A percentile compares a stretch with the other conserved stretches of the same genome.
Conservation (phyloP, 2,329 filamentous ascomycete genomes). For the Scorias spongiosa region DNA sequence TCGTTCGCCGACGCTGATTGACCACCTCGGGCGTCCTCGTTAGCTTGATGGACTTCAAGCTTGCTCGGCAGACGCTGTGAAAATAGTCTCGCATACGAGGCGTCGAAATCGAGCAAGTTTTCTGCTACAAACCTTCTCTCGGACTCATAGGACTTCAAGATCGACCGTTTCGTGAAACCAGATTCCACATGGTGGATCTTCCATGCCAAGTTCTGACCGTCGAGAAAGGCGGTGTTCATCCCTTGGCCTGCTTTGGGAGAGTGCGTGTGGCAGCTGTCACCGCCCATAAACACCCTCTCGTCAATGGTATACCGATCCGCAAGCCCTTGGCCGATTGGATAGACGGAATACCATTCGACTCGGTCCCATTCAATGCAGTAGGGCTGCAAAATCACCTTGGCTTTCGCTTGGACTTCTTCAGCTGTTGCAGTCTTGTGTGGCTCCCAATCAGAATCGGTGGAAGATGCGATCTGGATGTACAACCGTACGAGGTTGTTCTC, state of each 20-base stretch:
- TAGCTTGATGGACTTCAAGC: conserved; percentile 54
- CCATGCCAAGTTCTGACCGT: conserved; percentile 81
- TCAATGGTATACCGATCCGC: conserved; percentile 50
- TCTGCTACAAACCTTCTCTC: conserved; percentile 79
- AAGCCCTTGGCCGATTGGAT: conserved; percentile 51
- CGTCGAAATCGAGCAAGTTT: conserved; percentile 71
- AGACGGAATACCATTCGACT: conserved; percentile 51
- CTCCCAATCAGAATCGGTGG: conserved; percentile 45
- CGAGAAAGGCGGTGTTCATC: conserved; percentile 45
- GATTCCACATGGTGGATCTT: conserved; percentile 85
- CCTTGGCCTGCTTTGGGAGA: conserved; percentile 49
- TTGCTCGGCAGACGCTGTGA: conserved; percentile 61
- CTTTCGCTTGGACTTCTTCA: conserved; percentile 42
- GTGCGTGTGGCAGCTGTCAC: conserved; percentile 50
- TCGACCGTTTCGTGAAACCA: conserved; percentile 59
- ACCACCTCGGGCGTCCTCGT: conserved; percentile 31
- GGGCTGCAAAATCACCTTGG: conserved; percentile 43
- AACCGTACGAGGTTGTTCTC: conserved; percentile 40
- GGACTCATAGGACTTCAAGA: conserved; percentile 72
- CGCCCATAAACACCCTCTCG: conserved; percentile 51
- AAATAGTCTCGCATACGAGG: conserved; percentile 79
- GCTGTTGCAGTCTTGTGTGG: conserved; percentile 44
- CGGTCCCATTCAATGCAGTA: conserved; percentile 49
- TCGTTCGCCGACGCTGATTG: conserved; percentile 46
- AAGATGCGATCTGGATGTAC: conserved; percentile 46